Evolutionary conservation across 208 protist species (phyloP).

Genomic region (Trypanosomatidae sp.): DNA sequence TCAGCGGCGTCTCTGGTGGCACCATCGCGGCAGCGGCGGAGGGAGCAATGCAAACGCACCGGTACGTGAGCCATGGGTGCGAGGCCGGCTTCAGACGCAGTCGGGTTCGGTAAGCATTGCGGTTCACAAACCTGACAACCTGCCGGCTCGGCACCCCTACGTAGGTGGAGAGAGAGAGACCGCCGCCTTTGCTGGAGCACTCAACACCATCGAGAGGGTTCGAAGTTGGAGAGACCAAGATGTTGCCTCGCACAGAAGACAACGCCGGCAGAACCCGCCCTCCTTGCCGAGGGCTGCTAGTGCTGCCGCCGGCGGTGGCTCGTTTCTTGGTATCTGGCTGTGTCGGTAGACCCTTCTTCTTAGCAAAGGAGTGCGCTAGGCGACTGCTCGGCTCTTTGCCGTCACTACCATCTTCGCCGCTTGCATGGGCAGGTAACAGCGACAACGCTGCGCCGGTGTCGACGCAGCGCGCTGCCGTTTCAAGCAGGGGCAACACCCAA

Average conservation of each 20-base stretch:
- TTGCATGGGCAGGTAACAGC: not conserved
- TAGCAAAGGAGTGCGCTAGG: not conserved
- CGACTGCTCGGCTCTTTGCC: not conserved
- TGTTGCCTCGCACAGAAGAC: not conserved
- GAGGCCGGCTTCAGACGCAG: slow-evolving; percentile 61
- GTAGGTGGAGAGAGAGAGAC: slow-evolving; percentile 40
- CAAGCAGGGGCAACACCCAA: slow-evolving; percentile 13
- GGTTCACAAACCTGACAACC: slow-evolving; percentile 76
- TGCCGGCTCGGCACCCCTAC: slow-evolving; percentile 26
- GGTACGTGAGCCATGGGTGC: slow-evolving; percentile 75
- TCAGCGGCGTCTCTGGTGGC: slow-evolving; percentile 40
- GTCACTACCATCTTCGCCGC: not conserved
- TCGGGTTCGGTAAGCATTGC: slow-evolving; percentile 46
- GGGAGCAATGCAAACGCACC: slow-evolving; percentile 41
- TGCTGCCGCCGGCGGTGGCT: not conserved
- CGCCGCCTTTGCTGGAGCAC: slow-evolving; percentile 46
- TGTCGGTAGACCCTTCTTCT: too few relatives aligned
- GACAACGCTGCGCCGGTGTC: not conserved
- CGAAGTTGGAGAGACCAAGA: not conserved
- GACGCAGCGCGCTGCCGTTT: not conserved
- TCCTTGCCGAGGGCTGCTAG: not conserved
- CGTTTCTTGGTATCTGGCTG: not conserved
- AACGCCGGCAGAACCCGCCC: not conserved
- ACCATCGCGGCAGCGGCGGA: not conserved
- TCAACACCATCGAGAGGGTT: slow-evolving; percentile 34